phyloP scores from a whole-genome alignment of 768 basidiomycete species.

The Tephrocybe sp. region DNA sequence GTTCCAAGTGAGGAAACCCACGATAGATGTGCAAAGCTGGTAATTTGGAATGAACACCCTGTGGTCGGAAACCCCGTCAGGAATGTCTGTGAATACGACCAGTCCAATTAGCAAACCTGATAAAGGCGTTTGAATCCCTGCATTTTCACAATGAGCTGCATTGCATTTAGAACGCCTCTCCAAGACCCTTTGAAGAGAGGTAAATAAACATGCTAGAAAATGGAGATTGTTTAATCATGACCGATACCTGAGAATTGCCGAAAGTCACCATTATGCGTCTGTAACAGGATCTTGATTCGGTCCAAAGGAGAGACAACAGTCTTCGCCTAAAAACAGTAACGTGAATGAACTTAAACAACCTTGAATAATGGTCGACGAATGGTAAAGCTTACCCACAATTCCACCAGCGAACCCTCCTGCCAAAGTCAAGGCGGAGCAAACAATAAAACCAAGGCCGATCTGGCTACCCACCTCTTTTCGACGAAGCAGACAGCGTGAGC shows the following conservation, averaged over 20 bases:
- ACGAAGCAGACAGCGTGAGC: neutral
- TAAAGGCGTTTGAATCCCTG: conserved; percentile 4
- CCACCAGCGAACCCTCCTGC: conserved; percentile 5
- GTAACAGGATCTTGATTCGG: conserved; percentile 6
- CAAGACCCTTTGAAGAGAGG: neutral
- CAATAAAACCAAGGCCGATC: neutral
- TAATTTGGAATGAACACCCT: neutral
- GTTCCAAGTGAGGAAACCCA: conserved; percentile 5
- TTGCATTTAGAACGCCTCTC: neutral
- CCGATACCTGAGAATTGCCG: conserved; percentile 3
- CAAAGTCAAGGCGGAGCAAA: neutral
- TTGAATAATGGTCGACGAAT: neutral
- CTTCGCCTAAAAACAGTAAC: conserved; percentile 2
- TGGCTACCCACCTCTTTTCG: neutral
- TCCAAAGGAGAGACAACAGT: conserved; percentile 8
- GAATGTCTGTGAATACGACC: too few relatives aligned
- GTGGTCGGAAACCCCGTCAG: too few relatives aligned
- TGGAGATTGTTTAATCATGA: neutral
- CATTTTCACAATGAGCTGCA: neutral
- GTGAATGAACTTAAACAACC: neutral
- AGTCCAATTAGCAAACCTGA: conserved; percentile 4
- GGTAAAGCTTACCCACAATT: neutral
- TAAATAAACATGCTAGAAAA: neutral
- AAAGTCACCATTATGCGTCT: conserved; percentile 4
- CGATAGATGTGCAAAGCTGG: conserved; percentile 6